Conservation (phyloP, 2,329 filamentous ascomycete species). For the Tetracladium maxilliforme region DNA sequence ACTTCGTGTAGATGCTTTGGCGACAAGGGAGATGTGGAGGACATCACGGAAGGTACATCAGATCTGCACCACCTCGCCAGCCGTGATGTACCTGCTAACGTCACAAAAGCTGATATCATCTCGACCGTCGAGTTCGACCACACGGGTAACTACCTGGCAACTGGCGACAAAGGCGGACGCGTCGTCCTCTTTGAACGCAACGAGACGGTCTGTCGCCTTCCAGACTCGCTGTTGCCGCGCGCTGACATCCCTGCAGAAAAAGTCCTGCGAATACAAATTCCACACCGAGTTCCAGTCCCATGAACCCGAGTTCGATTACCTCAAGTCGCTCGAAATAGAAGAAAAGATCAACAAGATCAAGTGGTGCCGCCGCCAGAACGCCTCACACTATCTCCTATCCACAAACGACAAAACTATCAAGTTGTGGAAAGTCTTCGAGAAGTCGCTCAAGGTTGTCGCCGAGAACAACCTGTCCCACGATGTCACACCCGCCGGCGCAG, state of each 20-base stretch:
- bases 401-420: conserved; percentile 99
- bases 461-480: conserved; percentile 98
- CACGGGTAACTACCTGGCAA: conserved; percentile 78
- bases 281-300: conserved; percentile 99
- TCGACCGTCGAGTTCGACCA: conserved; percentile 86
- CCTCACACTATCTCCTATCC: conserved; percentile 92
- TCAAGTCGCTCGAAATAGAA: conserved; percentile 98
- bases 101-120: conserved; percentile 63
- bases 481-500: conserved; percentile 59
- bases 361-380: conserved; percentile 96
- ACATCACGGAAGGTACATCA: conserved; percentile 80
- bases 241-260: conserved; percentile 58
- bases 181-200: conserved; percentile 86
- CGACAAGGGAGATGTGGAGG: conserved; percentile 98
- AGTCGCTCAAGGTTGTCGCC: conserved; percentile 95
- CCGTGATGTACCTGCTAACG: not conserved
- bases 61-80: not conserved
- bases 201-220: conserved; percentile 55
- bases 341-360: conserved; percentile 99
- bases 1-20: conserved; percentile 70
- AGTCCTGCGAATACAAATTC: conserved; percentile 99
- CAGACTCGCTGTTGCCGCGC: conserved; percentile 1
- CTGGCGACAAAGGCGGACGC: conserved; percentile 77
- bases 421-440: conserved; percentile 99
- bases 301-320: conserved; percentile 97